These are phyloP conservation scores for Fusarium armeniacum DNA, from an alignment of 2,329 filamentous ascomycete species.

Conservation along the genomic window DNA sequence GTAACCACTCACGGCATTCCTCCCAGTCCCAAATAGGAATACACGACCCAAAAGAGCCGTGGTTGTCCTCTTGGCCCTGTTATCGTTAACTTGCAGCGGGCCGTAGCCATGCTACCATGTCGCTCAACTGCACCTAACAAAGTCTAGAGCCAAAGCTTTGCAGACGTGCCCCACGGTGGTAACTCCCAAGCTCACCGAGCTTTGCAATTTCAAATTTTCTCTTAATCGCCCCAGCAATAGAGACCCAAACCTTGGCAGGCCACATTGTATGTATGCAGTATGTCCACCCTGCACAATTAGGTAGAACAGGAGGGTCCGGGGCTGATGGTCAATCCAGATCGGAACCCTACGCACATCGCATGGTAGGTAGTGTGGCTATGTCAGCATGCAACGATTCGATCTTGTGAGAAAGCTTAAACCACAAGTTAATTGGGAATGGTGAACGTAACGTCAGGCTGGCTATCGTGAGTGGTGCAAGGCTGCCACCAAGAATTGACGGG, in stretches of 20 bases:
- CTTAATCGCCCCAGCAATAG: conserved; percentile 12
- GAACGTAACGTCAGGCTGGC: conserved; percentile 35
- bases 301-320: conserved; percentile 1
- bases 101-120: conserved; percentile 22
- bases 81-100: conserved; percentile 34
- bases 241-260: conserved; percentile 29
- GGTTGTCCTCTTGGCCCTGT: conserved; percentile 30
- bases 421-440: conserved; percentile 21
- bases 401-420: conserved; percentile 42
- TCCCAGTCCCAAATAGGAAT: conserved; percentile 43
- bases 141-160: conserved; percentile 38
- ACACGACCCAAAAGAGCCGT: conserved; percentile 30
- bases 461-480: conserved; percentile 26
- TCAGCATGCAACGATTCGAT: conserved; percentile 42
- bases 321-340: conserved; percentile 15
- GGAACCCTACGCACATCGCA: conserved; percentile 22
- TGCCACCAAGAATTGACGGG: conserved; percentile 31
- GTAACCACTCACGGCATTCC: conserved; percentile 40
- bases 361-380: conserved; percentile 33
- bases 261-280: conserved; percentile 2
- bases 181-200: conserved; percentile 33
- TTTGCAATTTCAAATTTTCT: conserved; percentile 27
- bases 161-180: conserved; percentile 35
- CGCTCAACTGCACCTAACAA: conserved; percentile 33
- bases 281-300: conserved; percentile 3